These are phyloP conservation scores for Closterium sp. DNA, from an alignment of 139 green algal genomes.

Conservation along the genomic window DNA sequence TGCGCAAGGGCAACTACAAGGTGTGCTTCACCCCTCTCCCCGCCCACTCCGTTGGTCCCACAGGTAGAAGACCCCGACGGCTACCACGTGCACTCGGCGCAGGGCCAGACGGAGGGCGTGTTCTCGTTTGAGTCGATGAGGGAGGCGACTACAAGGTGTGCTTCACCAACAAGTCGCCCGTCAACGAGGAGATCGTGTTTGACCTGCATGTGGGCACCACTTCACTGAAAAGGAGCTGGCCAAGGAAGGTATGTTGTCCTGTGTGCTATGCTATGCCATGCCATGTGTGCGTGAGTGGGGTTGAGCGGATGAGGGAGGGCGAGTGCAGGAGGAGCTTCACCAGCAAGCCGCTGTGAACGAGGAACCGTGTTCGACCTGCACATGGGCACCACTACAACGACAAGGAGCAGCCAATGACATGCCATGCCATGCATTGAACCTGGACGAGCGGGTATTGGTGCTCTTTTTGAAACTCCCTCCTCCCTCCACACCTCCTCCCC, in stretches of 20 bases:
- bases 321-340: slow-evolving; percentile 44
- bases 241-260: slow-evolving; percentile 34
- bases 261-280: not conserved
- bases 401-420: too few relatives aligned
- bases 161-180: slow-evolving; percentile 44
- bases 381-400: too few relatives aligned
- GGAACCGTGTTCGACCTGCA: too few relatives aligned
- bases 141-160: slow-evolving; percentile 48
- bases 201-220: slow-evolving; percentile 36
- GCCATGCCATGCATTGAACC: too few relatives aligned
- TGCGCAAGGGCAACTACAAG: not conserved
- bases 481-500: too few relatives aligned
- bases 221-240: slow-evolving; percentile 25
- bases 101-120: slow-evolving; percentile 16
- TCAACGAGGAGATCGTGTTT: slow-evolving; percentile 31
- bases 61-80: slow-evolving; percentile 37
- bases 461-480: too few relatives aligned
- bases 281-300: not conserved
- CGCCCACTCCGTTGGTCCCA: too few relatives aligned
- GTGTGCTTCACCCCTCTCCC: not conserved
- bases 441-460: too few relatives aligned
- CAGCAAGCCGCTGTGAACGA: too few relatives aligned
- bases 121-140: slow-evolving; percentile 30
- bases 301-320: slow-evolving; percentile 1
- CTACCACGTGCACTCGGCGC: slow-evolving; percentile 36